phyloP scores from a whole-genome alignment of 2,329 filamentous ascomycete species.

The Aspergillus transmontanensis region DNA sequence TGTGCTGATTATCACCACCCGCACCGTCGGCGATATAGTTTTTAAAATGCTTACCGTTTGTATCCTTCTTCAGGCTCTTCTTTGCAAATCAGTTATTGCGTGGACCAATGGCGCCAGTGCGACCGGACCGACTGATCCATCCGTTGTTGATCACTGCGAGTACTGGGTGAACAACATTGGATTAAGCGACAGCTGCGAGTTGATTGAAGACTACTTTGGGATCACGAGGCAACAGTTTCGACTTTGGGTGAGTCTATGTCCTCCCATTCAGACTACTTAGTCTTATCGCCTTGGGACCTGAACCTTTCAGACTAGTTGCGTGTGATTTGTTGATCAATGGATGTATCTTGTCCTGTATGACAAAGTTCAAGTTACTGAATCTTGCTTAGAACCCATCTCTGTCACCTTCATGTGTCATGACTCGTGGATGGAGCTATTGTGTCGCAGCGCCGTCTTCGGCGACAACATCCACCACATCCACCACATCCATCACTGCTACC shows the following conservation, averaged over 20 bases:
- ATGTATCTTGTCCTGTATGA: not conserved
- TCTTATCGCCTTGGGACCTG: not conserved
- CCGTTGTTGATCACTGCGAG: conserved; percentile 7
- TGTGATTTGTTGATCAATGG: not conserved
- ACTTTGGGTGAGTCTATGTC: not conserved
- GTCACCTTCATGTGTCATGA: conserved; percentile 1
- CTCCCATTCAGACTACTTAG: not conserved
- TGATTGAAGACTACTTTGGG: conserved; percentile 10
- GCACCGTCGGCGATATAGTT: too few relatives aligned
- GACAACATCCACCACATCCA: conserved; percentile 2
- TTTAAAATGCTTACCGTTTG: not conserved
- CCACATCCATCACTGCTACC: not conserved
- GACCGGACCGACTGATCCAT: conserved; percentile 13
- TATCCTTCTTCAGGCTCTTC: not conserved
- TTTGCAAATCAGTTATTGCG: not conserved
- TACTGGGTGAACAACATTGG: conserved; percentile 17
- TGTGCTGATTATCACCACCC: not conserved
- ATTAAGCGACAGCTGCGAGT: conserved; percentile 12
- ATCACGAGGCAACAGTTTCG: conserved; percentile 7
- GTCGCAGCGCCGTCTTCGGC: conserved; percentile 1
- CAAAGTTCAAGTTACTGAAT: not conserved
- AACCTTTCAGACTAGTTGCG: not conserved
- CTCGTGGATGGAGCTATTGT: conserved; percentile 13
- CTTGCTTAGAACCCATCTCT: conserved; percentile 13
- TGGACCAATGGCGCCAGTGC: conserved; percentile 6